Evolutionary conservation across 305 asterid species (phyloP).

Genomic region (Fraxinus ornus): DNA sequence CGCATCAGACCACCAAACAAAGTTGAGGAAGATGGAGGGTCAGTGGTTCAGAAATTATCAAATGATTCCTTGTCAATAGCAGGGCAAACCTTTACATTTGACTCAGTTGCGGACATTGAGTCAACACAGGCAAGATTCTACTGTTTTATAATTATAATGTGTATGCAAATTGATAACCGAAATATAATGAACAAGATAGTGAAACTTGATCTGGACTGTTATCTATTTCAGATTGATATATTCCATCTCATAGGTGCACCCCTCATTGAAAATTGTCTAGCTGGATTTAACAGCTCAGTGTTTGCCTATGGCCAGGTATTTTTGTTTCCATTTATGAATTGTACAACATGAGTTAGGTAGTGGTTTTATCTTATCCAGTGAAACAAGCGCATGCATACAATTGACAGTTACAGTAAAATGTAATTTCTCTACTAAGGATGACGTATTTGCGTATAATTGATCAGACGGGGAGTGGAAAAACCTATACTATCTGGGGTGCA

Average conservation of each 20-base stretch:
- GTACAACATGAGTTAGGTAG: neutral
- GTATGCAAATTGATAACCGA: neutral
- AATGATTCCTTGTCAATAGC: slow-evolving; percentile 71
- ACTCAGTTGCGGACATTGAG: slow-evolving; percentile 76
- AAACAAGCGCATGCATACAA: neutral
- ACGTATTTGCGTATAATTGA: slow-evolving; percentile 23
- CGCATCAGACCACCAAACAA: slow-evolving; percentile 82
- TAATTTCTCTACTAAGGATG: slow-evolving; percentile 12
- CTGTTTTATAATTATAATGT: neutral
- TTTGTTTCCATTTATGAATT: slow-evolving; percentile 11
- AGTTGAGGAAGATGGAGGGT: slow-evolving; percentile 74
- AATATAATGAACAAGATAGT: slow-evolving; percentile 1
- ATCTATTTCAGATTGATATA: slow-evolving; percentile 70
- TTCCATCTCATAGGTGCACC: slow-evolving; percentile 95
- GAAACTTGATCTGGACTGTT: slow-evolving; percentile 19
- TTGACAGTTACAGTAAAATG: slow-evolving; percentile 1
- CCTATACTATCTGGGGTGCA: slow-evolving; percentile 98
- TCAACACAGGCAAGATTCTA: slow-evolving; percentile 73
- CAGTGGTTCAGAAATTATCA: slow-evolving; percentile 59
- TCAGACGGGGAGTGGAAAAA: slow-evolving; percentile 98
- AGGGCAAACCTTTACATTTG: slow-evolving; percentile 80
- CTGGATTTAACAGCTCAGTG: slow-evolving; percentile 95
- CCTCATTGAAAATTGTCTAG: slow-evolving; percentile 85
- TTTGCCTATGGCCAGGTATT: slow-evolving; percentile 97
- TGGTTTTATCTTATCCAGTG: neutral